A percentile compares a stretch with the other conserved stretches of the same genome.
phyloP scores from a whole-genome alignment of 345 rosid genomes.

The Eucalyptus polyanthemos region DNA sequence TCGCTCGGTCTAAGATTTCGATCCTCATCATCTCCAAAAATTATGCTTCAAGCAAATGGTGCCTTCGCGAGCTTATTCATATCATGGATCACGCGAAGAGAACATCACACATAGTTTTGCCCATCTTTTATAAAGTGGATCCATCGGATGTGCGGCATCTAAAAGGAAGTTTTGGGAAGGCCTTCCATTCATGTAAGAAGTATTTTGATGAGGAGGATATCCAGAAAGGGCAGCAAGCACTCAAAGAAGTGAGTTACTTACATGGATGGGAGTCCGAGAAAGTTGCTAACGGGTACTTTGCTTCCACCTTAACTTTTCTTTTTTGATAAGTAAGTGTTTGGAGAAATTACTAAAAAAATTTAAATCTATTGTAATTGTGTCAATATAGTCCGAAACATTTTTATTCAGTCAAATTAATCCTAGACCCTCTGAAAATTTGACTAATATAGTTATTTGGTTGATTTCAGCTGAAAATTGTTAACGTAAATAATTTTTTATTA shows the following conservation, averaged over 20 bases:
- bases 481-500: too few species aligned
- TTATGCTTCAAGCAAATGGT: background rate
- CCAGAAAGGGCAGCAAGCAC: accelerated
- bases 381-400: accelerated
- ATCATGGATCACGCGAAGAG: accelerated
- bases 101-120: accelerated
- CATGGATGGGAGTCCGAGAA: background rate
- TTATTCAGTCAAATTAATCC: too few species aligned
- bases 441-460: accelerated
- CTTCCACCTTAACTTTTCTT: too few species aligned
- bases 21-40: accelerated
- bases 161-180: accelerated
- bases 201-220: background rate
- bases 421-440: too few species aligned
- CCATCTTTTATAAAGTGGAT: accelerated
- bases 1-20: accelerated
- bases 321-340: background rate
- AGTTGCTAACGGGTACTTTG: background rate
- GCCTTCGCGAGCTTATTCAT: background rate
- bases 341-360: too few species aligned
- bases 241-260: background rate
- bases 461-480: accelerated
- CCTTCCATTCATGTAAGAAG: accelerated
- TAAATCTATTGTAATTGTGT: too few species aligned
- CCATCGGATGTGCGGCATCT: background rate